Evolutionary conservation across 176 grass and related monocot species (phyloP).

Genomic region (Raddia guianensis): DNA sequence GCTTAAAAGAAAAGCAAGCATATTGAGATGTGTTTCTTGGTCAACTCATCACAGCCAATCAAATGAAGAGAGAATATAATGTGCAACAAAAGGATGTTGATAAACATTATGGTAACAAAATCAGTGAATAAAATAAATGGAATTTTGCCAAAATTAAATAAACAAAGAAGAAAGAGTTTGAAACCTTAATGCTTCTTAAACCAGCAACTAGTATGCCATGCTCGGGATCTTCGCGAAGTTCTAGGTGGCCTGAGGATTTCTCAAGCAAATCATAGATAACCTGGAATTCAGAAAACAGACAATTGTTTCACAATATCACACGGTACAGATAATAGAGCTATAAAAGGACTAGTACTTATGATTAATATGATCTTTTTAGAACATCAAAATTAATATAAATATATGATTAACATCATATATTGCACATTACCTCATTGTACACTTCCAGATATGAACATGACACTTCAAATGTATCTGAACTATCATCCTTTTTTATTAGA

Average conservation of each 20-base stretch:
- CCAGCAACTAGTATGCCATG: conserved; percentile 98
- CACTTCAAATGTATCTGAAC: conserved; percentile 84
- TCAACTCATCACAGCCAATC: neutral
- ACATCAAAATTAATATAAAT: neutral
- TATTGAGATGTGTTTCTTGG: neutral
- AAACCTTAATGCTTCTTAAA: conserved; percentile 98
- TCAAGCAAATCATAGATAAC: conserved; percentile 99
- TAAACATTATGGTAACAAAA: neutral
- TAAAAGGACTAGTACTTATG: neutral
- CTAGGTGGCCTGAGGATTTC: conserved; percentile 92
- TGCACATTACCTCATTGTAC: conserved; percentile 83
- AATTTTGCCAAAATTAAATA: neutral
- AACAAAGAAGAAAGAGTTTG: conserved; percentile 23
- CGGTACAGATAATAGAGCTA: neutral
- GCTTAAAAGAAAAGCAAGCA: neutral
- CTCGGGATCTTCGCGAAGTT: conserved; percentile 94
- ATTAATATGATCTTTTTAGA: no score
- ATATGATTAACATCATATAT: conserved; percentile 5
- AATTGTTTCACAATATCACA: conserved; percentile 31
- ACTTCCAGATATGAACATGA: conserved; percentile 99
- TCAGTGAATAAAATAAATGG: neutral
- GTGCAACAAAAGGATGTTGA: neutral
- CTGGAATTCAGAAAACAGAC: conserved; percentile 54
- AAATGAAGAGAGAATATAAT: neutral
- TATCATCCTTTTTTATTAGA: conserved; percentile 79